These are phyloP conservation scores for Claviceps paspali DNA, from an alignment of 2,329 filamentous ascomycete species.

Conservation along the genomic window DNA sequence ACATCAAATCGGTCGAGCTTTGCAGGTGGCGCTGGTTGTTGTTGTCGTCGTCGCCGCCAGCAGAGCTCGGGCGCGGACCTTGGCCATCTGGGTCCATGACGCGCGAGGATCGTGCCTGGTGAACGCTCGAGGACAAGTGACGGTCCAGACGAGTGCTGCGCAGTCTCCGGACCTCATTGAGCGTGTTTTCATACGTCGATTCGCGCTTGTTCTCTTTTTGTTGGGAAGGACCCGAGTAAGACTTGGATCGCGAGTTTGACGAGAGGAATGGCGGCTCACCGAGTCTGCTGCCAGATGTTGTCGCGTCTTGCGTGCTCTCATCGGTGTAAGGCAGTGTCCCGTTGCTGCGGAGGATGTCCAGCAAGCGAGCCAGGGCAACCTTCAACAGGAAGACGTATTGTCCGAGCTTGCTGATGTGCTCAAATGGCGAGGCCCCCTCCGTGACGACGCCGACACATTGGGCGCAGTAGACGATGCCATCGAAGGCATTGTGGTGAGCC, in stretches of 20 bases:
- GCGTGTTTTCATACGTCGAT: constrained; percentile 83
- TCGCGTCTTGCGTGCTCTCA: constrained; percentile 31
- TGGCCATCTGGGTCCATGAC: constrained; percentile 55
- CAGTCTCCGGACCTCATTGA: constrained; percentile 84
- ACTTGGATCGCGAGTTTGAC: constrained; percentile 58
- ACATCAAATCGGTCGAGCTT: constrained; percentile 62
- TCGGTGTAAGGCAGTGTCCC: constrained; percentile 67
- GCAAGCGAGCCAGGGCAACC: constrained; percentile 76
- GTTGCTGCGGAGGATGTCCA: constrained; percentile 73
- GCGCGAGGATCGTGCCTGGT: constrained; percentile 75
- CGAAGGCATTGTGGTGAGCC: constrained; percentile 53
- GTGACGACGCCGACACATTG: constrained; percentile 45
- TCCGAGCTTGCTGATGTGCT: constrained; percentile 68
- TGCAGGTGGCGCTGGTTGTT: constrained; percentile 17
- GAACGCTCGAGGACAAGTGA: constrained; percentile 82
- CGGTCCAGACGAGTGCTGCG: constrained; percentile 90
- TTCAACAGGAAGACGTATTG: constrained; percentile 89
- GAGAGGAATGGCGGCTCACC: constrained; percentile 28
- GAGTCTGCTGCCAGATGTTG: constrained; percentile 3
- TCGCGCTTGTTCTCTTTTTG: constrained; percentile 38
- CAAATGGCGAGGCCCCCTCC: constrained; percentile 41
- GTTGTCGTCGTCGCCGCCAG: constrained; percentile 49
- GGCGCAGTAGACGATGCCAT: constrained; percentile 56
- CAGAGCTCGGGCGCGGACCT: constrained; percentile 62
- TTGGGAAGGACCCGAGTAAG: constrained; percentile 43